Base-by-base conservation (phyloP, 2,329 filamentous ascomycete genomes). In the Pseudogymnoascus sp. region DNA sequence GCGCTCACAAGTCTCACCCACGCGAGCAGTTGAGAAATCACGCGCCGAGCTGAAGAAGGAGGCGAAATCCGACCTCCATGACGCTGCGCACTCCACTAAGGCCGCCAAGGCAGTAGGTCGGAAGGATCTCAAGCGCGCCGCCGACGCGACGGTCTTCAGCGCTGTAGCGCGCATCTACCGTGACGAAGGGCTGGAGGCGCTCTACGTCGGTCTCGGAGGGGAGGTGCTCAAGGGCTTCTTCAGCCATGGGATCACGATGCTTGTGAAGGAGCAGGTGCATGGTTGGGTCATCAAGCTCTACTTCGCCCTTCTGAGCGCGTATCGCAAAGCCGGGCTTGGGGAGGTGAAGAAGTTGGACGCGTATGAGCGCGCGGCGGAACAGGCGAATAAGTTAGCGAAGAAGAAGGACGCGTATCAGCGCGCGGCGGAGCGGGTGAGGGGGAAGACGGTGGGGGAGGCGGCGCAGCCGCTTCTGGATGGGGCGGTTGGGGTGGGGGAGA, bases 151-250 rank as follows among this genome's bases (percentile, higher is more conserved):
- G 6, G 83, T 91, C 4, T 84, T 93, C 68, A 80, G 80, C 24
- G 84, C 83, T 7, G 81, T 92, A 19, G 67, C 85, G 24, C 77
- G 80, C 19, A 84, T 85, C 38, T 76, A 80, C 33, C 81, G 79
- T 53, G 80, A 77, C 0, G 90, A 96, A 70, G 92, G 92, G 0
- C 65, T 87, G 0, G 72, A 73, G 3, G 88, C 86, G 0, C 76
- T 96, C 7, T 96, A 96, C 72, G 84, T 88, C 59, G 92, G 91
- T 4, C 78, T 96, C 0, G 81, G 81, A 13, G 89, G 86, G 4
- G 90, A 96, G 74, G 80, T 96, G 2, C 75, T 93, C 7, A 93
- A 92, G 70, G 89, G 89, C 0, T 96, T 96, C 76, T 87, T 96
- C 70, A 87, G 86, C 21, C 91, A 96, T 70, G 92, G 92, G 0